Evolutionary conservation across 495 filamentous ascomycete species (phyloP).

Genomic region (Penicillium odoratum): DNA sequence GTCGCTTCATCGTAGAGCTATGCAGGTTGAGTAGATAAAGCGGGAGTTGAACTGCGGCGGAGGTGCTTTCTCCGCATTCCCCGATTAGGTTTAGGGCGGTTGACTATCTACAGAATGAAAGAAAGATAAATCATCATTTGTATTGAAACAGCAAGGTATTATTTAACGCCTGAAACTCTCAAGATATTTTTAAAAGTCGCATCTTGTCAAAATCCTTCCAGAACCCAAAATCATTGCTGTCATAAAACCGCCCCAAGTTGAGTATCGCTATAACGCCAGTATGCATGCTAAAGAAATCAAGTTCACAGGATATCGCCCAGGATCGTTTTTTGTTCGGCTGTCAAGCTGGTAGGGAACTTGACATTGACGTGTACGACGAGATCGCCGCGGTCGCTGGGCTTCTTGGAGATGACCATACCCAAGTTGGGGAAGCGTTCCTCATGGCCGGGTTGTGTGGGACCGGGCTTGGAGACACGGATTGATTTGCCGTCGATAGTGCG

Average conservation of each 20-base stretch:
- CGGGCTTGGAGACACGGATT: constrained; percentile 69
- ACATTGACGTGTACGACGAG: constrained; percentile 90
- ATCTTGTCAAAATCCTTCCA: neutral
- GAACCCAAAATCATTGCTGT: neutral
- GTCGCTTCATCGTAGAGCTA: constrained; percentile 66
- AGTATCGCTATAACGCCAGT: constrained; percentile 30
- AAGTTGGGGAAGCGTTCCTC: constrained; percentile 77
- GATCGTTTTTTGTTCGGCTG: constrained; percentile 69
- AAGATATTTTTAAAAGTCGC: too few species aligned
- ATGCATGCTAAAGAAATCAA: constrained; percentile 28
- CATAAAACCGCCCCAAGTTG: constrained; percentile 12
- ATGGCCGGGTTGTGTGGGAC: constrained; percentile 80
- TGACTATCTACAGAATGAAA: neutral
- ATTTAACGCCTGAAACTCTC: neutral
- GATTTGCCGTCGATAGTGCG: constrained; percentile 92
- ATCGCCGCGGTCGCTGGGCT: constrained; percentile 77
- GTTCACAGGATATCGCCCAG: constrained; percentile 70
- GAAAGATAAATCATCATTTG: neutral
- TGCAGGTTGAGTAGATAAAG: constrained; percentile 1
- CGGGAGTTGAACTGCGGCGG: neutral
- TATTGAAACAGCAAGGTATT: neutral
- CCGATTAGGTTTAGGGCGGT: constrained; percentile 22
- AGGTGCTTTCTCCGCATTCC: constrained; percentile 29
- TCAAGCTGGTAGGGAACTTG: constrained; percentile 80
- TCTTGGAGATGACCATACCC: constrained; percentile 92